Conservation (phyloP, 345 rosid genomes). For the Schrenkiella parvula region DNA sequence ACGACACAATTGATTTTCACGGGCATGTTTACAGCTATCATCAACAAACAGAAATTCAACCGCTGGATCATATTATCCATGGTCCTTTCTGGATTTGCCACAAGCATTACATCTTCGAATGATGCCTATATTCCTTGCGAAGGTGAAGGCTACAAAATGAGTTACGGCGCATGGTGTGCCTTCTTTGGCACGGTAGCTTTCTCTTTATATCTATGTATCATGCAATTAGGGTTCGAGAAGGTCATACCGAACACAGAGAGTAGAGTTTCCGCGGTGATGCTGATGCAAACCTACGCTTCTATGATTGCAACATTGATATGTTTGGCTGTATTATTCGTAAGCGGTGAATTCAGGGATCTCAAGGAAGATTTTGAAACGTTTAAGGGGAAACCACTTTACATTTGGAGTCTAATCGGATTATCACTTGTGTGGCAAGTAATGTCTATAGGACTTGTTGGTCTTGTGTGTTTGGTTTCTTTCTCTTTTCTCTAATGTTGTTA, state of each 20-base stretch:
- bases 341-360: slow-evolving; percentile 10
- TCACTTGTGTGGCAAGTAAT: slow-evolving; percentile 36
- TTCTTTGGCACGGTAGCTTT: slow-evolving; percentile 39
- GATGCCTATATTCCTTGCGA: slow-evolving; percentile 32
- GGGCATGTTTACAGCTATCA: slow-evolving; percentile 36
- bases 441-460: slow-evolving; percentile 38
- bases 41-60: slow-evolving; percentile 49
- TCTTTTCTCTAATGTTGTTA: slow-evolving; percentile 39
- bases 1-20: slow-evolving; percentile 49
- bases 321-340: slow-evolving; percentile 22
- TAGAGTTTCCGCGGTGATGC: slow-evolving; percentile 13
- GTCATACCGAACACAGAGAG: slow-evolving; percentile 4
- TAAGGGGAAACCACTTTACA: slow-evolving; percentile 23
- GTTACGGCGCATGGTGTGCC: slow-evolving; percentile 31
- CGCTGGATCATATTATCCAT: slow-evolving; percentile 42
- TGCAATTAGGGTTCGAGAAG: slow-evolving; percentile 39
- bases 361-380: slow-evolving; percentile 20
- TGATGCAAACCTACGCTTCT: slow-evolving; percentile 24
- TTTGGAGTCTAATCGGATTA: slow-evolving; percentile 20
- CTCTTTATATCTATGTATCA: slow-evolving; percentile 40
- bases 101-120: slow-evolving; percentile 39
- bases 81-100: slow-evolving; percentile 35
- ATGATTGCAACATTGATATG: slow-evolving; percentile 27
- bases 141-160: slow-evolving; percentile 6
- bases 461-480: slow-evolving; percentile 36